Base-by-base conservation (phyloP, 345 rosid genomes). In the Hypericum androsaemum region DNA sequence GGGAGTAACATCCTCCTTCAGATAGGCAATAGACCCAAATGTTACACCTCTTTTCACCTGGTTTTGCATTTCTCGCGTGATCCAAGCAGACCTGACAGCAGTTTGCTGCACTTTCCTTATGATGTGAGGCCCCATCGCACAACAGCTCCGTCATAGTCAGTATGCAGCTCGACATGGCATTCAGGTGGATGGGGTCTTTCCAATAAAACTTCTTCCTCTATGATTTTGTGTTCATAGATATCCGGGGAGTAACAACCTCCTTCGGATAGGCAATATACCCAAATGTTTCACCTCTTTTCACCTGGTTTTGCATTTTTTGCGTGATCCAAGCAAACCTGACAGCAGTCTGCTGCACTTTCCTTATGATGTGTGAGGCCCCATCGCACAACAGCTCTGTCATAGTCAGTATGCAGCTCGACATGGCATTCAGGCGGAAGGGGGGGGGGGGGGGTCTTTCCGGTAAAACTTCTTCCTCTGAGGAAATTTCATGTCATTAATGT, bases 281-380 rank as follows among this genome's bases (percentile, higher is more conserved):
- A 94, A 49, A 80, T 8, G n/a, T n/a, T n/a, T n/a, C n/a, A n/a
- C n/a, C n/a, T n/a, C n/a, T n/a, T n/a, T n/a, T n/a, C n/a, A n/a
- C n/a, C n/a, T n/a, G n/a, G n/a, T n/a, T n/a, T n/a, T n/a, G n/a
- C n/a, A n/a, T n/a, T n/a, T n/a, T n/a, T n/a, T n/a, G n/a, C n/a
- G n/a, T n/a, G n/a, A n/a, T n/a, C n/a, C n/a, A n/a, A n/a, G n/a
- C n/a, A n/a, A n/a, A n/a, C n/a, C n/a, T n/a, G n/a, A n/a, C n/a
- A n/a, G n/a, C n/a, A n/a, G n/a, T n/a, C n/a, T n/a, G 97, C 97
- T 38, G 97, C 99, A 71, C 97, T 94, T 67, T 88, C 95, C 77
- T 86, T 83, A 50, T 73, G 97, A 68, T 88, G 88, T 11, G 94
- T 82, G 22, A 83, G 95, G 58, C 99, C 99, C 99, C 99, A 88